phyloP scores from a whole-genome alignment of 495 filamentous ascomycete species.

The Haplographium delicatum region DNA sequence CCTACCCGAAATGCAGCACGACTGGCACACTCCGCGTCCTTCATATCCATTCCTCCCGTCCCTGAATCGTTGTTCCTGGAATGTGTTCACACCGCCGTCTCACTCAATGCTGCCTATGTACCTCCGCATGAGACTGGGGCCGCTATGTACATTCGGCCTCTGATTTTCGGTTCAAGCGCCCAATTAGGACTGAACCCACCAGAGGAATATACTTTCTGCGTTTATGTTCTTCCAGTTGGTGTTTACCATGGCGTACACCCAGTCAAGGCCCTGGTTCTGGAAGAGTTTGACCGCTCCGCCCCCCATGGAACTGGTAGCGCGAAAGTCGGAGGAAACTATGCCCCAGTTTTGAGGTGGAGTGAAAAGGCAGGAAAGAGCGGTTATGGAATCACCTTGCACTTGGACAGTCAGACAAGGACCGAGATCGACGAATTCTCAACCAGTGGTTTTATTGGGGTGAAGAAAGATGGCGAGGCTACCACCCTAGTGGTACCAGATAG shows the following conservation, averaged over 20 bases:
- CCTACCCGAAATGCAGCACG: slow-evolving; percentile 75
- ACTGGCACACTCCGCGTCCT: slow-evolving; percentile 69
- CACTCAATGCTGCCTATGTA: slow-evolving; percentile 80
- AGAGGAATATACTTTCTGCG: slow-evolving; percentile 82
- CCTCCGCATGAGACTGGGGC: slow-evolving; percentile 79
- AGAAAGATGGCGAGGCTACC: slow-evolving; percentile 50
- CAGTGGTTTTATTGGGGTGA: slow-evolving; percentile 74
- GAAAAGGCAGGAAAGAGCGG: slow-evolving; percentile 67
- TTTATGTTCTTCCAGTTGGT: slow-evolving; percentile 80
- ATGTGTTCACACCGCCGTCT: slow-evolving; percentile 72
- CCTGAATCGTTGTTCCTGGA: slow-evolving; percentile 67
- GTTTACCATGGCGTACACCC: slow-evolving; percentile 85
- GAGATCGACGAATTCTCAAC: slow-evolving; percentile 91
- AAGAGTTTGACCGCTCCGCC: slow-evolving; percentile 70
- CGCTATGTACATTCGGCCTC: slow-evolving; percentile 81
- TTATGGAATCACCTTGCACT: slow-evolving; percentile 80
- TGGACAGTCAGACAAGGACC: slow-evolving; percentile 72
- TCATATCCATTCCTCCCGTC: slow-evolving; percentile 73
- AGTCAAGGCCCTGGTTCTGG: slow-evolving; percentile 72
- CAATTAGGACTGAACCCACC: slow-evolving; percentile 78
- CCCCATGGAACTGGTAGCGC: slow-evolving; percentile 69
- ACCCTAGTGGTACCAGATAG: slow-evolving; percentile 77
- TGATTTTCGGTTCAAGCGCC: slow-evolving; percentile 77
- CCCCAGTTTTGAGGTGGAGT: slow-evolving; percentile 74
- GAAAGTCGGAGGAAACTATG: slow-evolving; percentile 77